phyloP scores from a whole-genome alignment of 257 asterid species.

The Solanum lignicaule region DNA sequence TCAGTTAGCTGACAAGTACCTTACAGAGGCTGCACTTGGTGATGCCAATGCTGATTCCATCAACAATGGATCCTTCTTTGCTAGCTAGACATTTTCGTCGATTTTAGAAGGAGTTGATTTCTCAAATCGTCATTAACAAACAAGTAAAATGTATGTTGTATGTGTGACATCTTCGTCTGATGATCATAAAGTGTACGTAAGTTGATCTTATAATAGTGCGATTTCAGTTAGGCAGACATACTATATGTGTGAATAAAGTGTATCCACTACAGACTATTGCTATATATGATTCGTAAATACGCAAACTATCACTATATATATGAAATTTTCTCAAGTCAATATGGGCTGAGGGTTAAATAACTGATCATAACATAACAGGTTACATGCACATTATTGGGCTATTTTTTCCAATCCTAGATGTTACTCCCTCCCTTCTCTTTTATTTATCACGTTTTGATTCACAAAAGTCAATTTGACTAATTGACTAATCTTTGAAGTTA shows the following conservation, averaged over 20 bases:
- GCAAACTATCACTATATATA: not conserved
- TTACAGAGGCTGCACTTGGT: conserved; percentile 33
- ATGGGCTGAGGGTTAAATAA: too few species aligned
- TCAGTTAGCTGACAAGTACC: conserved; percentile 26
- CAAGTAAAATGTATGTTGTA: too few species aligned
- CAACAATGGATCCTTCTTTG: conserved; percentile 19
- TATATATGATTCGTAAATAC: too few species aligned
- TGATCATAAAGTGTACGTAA: not conserved
- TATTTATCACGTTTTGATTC: too few species aligned
- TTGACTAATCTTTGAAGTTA: too few species aligned
- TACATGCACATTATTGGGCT: not conserved
- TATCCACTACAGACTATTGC: not conserved
- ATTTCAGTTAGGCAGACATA: not conserved
- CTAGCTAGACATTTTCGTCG: not conserved
- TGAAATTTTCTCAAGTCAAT: too few species aligned
- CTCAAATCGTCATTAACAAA: too few species aligned
- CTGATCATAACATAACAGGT: too few species aligned
- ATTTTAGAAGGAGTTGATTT: too few species aligned
- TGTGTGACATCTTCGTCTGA: not conserved
- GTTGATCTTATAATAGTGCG: not conserved
- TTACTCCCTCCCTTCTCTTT: not conserved
- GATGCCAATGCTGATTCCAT: conserved; percentile 28
- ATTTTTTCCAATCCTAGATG: not conserved
- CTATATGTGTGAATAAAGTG: not conserved
- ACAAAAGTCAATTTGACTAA: not conserved